Conservation (phyloP, 2,329 filamentous ascomycete species). For the Septoria linicola region DNA sequence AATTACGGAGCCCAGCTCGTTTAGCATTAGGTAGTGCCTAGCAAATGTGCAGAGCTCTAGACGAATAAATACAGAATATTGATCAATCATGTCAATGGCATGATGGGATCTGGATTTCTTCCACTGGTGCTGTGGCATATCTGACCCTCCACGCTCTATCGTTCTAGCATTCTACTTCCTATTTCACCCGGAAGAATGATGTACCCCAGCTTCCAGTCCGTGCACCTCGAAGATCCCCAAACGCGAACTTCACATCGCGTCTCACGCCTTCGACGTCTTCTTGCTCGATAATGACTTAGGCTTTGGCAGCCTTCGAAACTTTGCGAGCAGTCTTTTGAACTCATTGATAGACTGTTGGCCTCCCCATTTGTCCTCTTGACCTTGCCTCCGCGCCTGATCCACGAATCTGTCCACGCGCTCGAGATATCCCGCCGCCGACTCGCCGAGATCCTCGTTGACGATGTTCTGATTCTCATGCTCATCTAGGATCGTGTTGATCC, state of each 20-base stretch:
- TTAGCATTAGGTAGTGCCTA: no score
- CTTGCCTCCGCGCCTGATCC: conserved; percentile 28
- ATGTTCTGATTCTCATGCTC: conserved; percentile 45
- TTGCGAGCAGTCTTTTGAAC: conserved; percentile 33
- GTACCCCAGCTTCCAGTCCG: conserved; percentile 8
- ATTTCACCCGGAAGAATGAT: neutral
- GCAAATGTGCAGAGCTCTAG: no score
- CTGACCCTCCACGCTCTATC: no score
- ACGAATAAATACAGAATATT: no score
- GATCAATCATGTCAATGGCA: no score
- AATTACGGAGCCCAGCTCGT: no score
- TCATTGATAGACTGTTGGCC: conserved; percentile 29
- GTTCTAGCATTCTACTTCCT: no score
- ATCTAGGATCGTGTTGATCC: conserved; percentile 48
- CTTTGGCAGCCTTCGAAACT: conserved; percentile 25
- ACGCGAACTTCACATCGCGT: neutral
- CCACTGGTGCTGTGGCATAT: no score
- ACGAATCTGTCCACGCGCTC: conserved; percentile 34
- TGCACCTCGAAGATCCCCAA: neutral
- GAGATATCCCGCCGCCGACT: conserved; percentile 37
- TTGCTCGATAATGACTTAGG: conserved; percentile 4
- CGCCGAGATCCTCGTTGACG: conserved; percentile 47
- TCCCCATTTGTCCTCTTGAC: conserved; percentile 33
- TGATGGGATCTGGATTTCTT: no score
- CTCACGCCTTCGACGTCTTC: conserved; percentile 4